Evolutionary conservation across 1,284 basidiomycete genomes (phyloP), one percentile per base, ranked within the genome.

Genomic region (Mycena sp.): DNA sequence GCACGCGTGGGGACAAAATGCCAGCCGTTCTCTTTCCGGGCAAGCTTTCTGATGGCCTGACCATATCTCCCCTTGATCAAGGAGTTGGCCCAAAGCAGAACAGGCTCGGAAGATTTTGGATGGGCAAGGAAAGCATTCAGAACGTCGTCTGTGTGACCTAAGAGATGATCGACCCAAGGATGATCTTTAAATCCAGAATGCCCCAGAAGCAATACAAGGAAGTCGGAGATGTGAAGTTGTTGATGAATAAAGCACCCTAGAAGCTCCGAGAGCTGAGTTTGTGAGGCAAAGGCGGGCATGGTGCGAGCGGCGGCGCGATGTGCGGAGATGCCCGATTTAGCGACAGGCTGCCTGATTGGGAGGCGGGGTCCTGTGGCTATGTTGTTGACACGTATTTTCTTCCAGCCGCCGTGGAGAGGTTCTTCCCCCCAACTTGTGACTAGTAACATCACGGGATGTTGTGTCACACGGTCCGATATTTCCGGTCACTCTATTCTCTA

Each of bases 1-100:
- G 55, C 55, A 10, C 32, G 55, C 6, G n/a, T 26, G 3, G 53
- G 19, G 26, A 14, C 43, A 26, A 55, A 55, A 23, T 51, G 49
- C 49, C 49, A 51, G 30, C 40, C 40, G n/a, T 41, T 41, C 16
- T 17, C 7, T 35, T 26, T 49, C n/a, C 30, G n/a, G 21, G 29
- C 30, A 29, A 35, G 26, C 25, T 17, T 21, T 29, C 16, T 32
- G 40, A 41, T 41, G 10, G 51, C 51, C 6, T 26, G 16, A 53
- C 37, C 51, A 41, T 53, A 53, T 41, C 41, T 40, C 28, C 26
- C 26, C n/a, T 53, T 53, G 25, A 53, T 53, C 16, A 53, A 2
- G 9, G 35, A n/a, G 17, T 30, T 53, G 11, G 51, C 51, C 51
- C 51, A 53, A 4, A 29, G 37, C 14, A 53, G 12, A 17, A 41